A percentile compares a stretch with the other conserved stretches of the same genome.
These are phyloP conservation scores for Aureobasidium leucospermi DNA, from an alignment of 2,329 filamentous ascomycete genomes.

Conservation along the genomic window DNA sequence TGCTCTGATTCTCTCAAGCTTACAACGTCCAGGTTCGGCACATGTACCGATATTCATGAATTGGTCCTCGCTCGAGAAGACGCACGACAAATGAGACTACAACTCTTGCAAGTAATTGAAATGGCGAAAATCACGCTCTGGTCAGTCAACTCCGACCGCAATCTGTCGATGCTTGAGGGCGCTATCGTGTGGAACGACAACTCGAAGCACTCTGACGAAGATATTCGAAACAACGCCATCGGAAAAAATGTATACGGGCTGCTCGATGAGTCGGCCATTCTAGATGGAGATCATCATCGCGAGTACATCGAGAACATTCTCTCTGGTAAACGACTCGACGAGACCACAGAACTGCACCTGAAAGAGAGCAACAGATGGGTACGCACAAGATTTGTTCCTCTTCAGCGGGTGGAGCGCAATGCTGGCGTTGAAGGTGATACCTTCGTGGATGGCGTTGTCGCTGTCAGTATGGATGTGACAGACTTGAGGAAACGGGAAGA, in stretches of 20 bases:
- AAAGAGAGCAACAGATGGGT: constrained; percentile 58
- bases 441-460: constrained; percentile 64
- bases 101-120: constrained; percentile 64
- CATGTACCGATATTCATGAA: constrained; percentile 73
- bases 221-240: neutral
- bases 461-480: constrained; percentile 73
- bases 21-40: constrained; percentile 49
- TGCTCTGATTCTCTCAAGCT: neutral
- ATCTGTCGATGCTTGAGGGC: constrained; percentile 64
- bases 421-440: constrained; percentile 44
- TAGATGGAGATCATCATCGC: constrained; percentile 38
- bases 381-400: constrained; percentile 62
- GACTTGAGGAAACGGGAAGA: constrained; percentile 59
- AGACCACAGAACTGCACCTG: constrained; percentile 55
- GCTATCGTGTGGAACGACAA: constrained; percentile 40
- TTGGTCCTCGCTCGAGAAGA: constrained; percentile 60
- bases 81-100: constrained; percentile 60
- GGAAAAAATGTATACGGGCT: constrained; percentile 54
- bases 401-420: constrained; percentile 50
- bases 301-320: constrained; percentile 58
- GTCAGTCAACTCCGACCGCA: constrained; percentile 56
- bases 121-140: constrained; percentile 72
- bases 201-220: neutral
- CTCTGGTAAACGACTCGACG: constrained; percentile 51
- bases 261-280: constrained; percentile 36